phyloP scores from a whole-genome alignment of 1,284 basidiomycete genomes.

The Puccinia coronata region DNA sequence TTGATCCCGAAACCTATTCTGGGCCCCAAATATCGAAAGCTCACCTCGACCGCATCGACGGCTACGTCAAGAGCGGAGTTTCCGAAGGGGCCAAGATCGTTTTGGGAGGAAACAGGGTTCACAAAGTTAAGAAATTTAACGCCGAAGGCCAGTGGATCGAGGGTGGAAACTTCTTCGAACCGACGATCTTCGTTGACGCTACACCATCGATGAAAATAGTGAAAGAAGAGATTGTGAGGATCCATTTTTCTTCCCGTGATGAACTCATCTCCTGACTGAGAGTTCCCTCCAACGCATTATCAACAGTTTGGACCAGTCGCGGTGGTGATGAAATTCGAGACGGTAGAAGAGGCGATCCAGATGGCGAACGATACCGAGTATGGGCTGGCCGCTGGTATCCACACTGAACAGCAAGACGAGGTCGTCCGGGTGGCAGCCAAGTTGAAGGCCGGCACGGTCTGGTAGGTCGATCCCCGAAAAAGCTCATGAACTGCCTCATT shows the following conservation, averaged over 20 bases:
- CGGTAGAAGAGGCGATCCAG: constrained; percentile 63
- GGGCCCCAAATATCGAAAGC: constrained; percentile 47
- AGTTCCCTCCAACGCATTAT: background rate
- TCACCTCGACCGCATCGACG: constrained; percentile 27
- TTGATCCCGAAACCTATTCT: constrained; percentile 43
- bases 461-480: constrained; percentile 39
- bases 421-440: constrained; percentile 79
- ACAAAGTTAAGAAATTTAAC: constrained; percentile 20
- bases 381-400: constrained; percentile 82
- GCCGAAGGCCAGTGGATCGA: constrained; percentile 27
- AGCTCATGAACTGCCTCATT: constrained; percentile 1
- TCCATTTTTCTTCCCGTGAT: background rate
- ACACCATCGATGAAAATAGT: constrained; percentile 54
- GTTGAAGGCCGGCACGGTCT: constrained; percentile 71
- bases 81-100: constrained; percentile 12
- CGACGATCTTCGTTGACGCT: constrained; percentile 54
- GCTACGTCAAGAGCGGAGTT: constrained; percentile 18
- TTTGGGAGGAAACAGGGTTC: constrained; percentile 10
- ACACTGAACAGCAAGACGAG: constrained; percentile 80
- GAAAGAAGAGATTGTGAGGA: constrained; percentile 53
- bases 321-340: constrained; percentile 53
- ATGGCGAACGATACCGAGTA: constrained; percentile 82
- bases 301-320: constrained; percentile 54
- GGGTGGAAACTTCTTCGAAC: constrained; percentile 53
- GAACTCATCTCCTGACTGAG: background rate